A percentile compares a stretch with the other conserved stretches of the same genome.
phyloP scores from a whole-genome alignment of 306 rosid species.

The Cajanus cajan region DNA sequence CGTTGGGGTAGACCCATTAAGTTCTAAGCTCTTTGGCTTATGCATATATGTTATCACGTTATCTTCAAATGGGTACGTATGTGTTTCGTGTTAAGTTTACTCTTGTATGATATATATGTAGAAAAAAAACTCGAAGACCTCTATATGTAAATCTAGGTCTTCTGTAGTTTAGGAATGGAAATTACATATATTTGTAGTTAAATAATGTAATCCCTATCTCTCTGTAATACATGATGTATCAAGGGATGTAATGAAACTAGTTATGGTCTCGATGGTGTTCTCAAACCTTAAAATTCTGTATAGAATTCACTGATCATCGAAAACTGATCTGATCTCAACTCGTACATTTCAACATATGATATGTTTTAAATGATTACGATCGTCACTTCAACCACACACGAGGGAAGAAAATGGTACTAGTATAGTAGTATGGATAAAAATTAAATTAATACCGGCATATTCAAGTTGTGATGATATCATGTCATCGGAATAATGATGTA shows the following conservation, averaged over 20 bases:
- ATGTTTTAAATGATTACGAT: too few species aligned
- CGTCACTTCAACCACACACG: too few species aligned
- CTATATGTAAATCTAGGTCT: conserved; percentile 1
- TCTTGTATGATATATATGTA: background rate
- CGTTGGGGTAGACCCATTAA: conserved; percentile 33
- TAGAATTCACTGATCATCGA: too few species aligned
- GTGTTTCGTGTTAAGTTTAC: background rate
- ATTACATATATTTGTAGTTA: background rate
- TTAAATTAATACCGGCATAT: too few species aligned
- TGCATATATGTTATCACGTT: background rate
- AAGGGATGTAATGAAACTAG: background rate
- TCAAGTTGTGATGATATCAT: too few species aligned
- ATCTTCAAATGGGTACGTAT: background rate
- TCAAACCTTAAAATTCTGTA: background rate
- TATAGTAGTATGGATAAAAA: too few species aligned
- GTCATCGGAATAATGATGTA: too few species aligned
- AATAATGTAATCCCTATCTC: background rate
- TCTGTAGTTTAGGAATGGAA: conserved; percentile 14
- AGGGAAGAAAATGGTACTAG: too few species aligned
- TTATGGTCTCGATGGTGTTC: background rate
- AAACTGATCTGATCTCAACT: too few species aligned
- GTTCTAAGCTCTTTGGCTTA: background rate
- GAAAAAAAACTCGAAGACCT: conserved; percentile 20
- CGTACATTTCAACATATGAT: too few species aligned
- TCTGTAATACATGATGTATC: background rate